Conservation (phyloP, 257 asterid genomes). For the Capsicum baccatum region DNA sequence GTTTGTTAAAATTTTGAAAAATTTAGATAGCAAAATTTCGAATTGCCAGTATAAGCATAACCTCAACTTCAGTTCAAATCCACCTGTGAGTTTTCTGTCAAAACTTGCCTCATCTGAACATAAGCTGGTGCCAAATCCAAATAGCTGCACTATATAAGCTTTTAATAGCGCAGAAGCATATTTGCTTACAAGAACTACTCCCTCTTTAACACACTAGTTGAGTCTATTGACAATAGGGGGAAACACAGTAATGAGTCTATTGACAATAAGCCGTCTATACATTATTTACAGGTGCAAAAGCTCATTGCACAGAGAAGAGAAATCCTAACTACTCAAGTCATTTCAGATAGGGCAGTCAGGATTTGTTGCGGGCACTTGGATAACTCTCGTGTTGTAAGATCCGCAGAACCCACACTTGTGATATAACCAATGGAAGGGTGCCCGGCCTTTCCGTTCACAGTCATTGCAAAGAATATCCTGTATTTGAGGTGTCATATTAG, state of each 20-base stretch:
- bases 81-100: not conserved
- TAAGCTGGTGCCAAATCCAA: not conserved
- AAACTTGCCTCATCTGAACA: not conserved
- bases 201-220: not conserved
- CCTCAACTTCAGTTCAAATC: not conserved
- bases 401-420: slow-evolving; percentile 52
- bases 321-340: slow-evolving; percentile 19
- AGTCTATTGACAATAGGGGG: not conserved
- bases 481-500: not conserved
- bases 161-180: not conserved
- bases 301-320: not conserved
- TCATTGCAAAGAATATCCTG: slow-evolving; percentile 58
- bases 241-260: not conserved
- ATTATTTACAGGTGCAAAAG: slow-evolving; percentile 33
- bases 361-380: slow-evolving; percentile 31
- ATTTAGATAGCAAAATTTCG: no score
- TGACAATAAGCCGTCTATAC: slow-evolving; percentile 20
- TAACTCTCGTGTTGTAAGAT: slow-evolving; percentile 55
- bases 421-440: slow-evolving; percentile 56
- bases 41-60: no score
- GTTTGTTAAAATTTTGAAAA: no score
- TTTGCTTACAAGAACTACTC: not conserved
- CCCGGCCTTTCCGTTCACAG: slow-evolving; percentile 45
- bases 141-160: not conserved
- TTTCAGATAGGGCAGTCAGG: slow-evolving; percentile 32